Base-by-base conservation (phyloP, 2,329 filamentous ascomycete species). In the Chaetothyriales sp. region DNA sequence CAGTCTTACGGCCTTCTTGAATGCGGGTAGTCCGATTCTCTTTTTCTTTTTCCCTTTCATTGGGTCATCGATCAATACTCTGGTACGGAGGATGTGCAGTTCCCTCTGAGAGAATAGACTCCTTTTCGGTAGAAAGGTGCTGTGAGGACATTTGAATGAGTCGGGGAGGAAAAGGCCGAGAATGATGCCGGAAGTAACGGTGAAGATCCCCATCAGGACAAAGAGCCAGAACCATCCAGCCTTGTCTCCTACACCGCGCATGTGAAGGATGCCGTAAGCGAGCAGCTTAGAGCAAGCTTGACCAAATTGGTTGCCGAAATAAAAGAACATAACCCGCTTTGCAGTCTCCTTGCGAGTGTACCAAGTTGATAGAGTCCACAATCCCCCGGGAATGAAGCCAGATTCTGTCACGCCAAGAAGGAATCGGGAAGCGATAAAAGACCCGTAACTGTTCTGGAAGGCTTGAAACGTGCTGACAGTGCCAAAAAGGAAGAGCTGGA, bases 201-300 rank as follows among this genome's bases (percentile, higher is more conserved):
- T 78, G 56, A 79, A 77, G 13, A 66, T 60, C 0, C 76, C 76
- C 67, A 77, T 76, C 25, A 78, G 63, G 9, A 66, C 61, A 56
- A 78, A 79, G 1, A 79, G 66, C 76, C 77, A 80, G 57, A 75
- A 73, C 76, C 76, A 80, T n/a, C 77, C 76, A 0, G 71, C 60
- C 50, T 73, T 65, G 5, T 71, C 72, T 1, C 65, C 68, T 1
- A 71, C 67, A 1, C 74, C 75, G 5, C 68, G 63, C 66, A 80
- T 71, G 51, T 74, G 72, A 20, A 80, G 66, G 37, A 69, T 59
- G 1, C 68, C 68, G 10, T 65, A 67, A 0, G 65, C 67, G 37
- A 70, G 68, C 10, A 70, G 54, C 48, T 63, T 65, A 0, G 63
- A 63, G 1, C 67, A 70, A 0, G 71, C 73, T 18, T 69, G 67